Conservation (phyloP, 1,139 yeast species). For the Suhomyces chickasaworum region DNA sequence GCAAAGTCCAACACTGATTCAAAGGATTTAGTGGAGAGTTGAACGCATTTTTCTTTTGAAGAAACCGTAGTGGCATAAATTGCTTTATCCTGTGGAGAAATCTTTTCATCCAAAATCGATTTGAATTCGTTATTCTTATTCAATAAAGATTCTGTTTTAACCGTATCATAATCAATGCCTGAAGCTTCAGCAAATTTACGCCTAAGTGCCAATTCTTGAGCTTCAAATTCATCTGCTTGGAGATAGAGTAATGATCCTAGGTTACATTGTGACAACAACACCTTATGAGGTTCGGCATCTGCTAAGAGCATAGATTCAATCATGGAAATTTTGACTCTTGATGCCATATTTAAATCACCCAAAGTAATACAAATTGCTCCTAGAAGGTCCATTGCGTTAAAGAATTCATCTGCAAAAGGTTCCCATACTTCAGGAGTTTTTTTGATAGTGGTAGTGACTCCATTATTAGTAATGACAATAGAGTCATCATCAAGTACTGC, state of each 20-base stretch:
- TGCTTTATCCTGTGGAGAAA: slow-evolving; percentile 18
- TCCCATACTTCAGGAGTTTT: slow-evolving; percentile 58
- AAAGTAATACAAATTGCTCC: slow-evolving; percentile 67
- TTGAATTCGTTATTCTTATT: slow-evolving; percentile 12
- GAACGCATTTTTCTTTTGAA: slow-evolving; percentile 43
- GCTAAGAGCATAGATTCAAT: slow-evolving; percentile 76
- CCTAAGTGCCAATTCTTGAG: slow-evolving; percentile 40
- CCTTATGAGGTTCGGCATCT: slow-evolving; percentile 65
- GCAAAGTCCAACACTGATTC: slow-evolving; percentile 59
- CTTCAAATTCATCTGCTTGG: slow-evolving; percentile 69
- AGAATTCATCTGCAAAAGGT: slow-evolving; percentile 74
- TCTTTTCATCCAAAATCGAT: slow-evolving; percentile 10
- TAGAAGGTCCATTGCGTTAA: slow-evolving; percentile 70
- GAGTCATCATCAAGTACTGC: slow-evolving; percentile 16
- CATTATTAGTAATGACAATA: slow-evolving; percentile 22
- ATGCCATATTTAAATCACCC: slow-evolving; percentile 66
- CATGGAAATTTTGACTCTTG: slow-evolving; percentile 63
- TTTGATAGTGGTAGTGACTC: slow-evolving; percentile 24
- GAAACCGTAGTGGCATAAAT: slow-evolving; percentile 24
- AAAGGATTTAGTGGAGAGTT: slow-evolving; percentile 48
- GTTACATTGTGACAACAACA: slow-evolving; percentile 68
- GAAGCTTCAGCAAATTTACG: slow-evolving; percentile 27
- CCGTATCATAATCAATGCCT: slow-evolving; percentile 26
- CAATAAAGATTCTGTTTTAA: slow-evolving; percentile 20
- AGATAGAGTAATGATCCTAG: slow-evolving; percentile 71